Base-by-base conservation (phyloP, 805 yeast genomes). In the Zygoascus biomembranicola region DNA sequence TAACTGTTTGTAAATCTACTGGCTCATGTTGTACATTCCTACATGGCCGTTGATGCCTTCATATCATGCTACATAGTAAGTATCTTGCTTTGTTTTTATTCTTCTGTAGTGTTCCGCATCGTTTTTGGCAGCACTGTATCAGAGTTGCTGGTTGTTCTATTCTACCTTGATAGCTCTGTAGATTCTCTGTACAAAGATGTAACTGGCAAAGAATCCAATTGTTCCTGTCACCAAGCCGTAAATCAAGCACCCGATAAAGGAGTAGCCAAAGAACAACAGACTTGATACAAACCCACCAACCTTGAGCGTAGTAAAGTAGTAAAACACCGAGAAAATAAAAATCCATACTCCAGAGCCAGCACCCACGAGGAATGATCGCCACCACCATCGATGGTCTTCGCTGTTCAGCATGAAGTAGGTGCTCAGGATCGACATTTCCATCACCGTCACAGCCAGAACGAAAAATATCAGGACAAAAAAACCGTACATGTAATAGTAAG, bases 401-500 rank as follows among this genome's bases (percentile, higher is more conserved):
- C 78, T 71, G 20, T 75, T 73, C 61, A 88, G 73, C 45, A 84
- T 76, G 44, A 85, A 64, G 63, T 84, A 88, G 9, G 84, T 76
- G 5, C 85, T 81, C 44, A 88, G 79, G 23, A 88, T 75, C 8
- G 90, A 80, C 51, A 85, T 79, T 66, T 88, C 95, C 42, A 80
- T 71, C 19, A 87, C 81, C 13, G 86, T 81, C 37, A 85, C 72
- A 45, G 80, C 68, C 37, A 87, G 72, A 45, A 87, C 69, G 5
- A 80, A 55, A 32, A 82, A 74, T 4, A 89, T 84, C 28, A 81
- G 70, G 20, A 84, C 74, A 20, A 89, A 70, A 63, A 87, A 88
- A 2, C 95, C 94, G 67, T 85, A 88, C 78, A 82, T 78, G 71
- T 82, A 85, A 67, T 85, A 86, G 62, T 81, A 86, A 2, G 90